phyloP scores from a whole-genome alignment of 176 grass and related monocot genomes.

The Oryza rufipogon region DNA sequence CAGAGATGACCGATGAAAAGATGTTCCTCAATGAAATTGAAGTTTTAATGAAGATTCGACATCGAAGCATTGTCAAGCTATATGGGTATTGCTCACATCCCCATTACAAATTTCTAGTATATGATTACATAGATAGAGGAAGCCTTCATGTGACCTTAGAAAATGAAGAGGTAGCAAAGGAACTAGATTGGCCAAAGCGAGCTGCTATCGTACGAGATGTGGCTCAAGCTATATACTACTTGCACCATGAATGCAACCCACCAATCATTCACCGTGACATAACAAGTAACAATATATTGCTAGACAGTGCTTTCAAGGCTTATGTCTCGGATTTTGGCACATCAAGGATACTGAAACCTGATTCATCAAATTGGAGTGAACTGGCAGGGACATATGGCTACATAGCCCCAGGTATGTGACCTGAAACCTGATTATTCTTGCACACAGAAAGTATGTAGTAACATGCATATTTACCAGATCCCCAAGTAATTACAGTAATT shows the following conservation, averaged over 20 bases:
- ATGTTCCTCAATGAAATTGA: constrained; percentile 29
- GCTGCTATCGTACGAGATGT: background rate
- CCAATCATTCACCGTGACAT: constrained; percentile 32
- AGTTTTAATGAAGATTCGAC: constrained; percentile 26
- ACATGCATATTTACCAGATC: too few species aligned
- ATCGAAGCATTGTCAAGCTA: constrained; percentile 29
- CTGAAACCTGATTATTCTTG: too few species aligned
- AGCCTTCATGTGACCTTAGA: background rate
- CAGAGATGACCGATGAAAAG: constrained; percentile 10
- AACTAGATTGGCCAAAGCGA: background rate
- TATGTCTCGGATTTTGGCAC: constrained; percentile 35
- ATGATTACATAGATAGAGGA: constrained; percentile 6
- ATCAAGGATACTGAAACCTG: background rate
- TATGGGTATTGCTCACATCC: constrained; percentile 38
- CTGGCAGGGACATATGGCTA: constrained; percentile 28
- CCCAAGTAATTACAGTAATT: too few species aligned
- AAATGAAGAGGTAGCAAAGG: background rate
- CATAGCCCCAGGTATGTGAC: constrained; percentile 21
- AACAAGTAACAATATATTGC: constrained; percentile 21
- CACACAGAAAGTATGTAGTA: too few species aligned
- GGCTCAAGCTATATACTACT: constrained; percentile 15
- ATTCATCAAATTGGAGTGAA: too few species aligned
- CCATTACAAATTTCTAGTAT: constrained; percentile 23
- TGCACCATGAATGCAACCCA: constrained; percentile 26
- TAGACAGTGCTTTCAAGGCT: constrained; percentile 14